These are phyloP conservation scores for Xylaria sp. DNA, from an alignment of 2,329 filamentous ascomycete species.

Conservation along the genomic window DNA sequence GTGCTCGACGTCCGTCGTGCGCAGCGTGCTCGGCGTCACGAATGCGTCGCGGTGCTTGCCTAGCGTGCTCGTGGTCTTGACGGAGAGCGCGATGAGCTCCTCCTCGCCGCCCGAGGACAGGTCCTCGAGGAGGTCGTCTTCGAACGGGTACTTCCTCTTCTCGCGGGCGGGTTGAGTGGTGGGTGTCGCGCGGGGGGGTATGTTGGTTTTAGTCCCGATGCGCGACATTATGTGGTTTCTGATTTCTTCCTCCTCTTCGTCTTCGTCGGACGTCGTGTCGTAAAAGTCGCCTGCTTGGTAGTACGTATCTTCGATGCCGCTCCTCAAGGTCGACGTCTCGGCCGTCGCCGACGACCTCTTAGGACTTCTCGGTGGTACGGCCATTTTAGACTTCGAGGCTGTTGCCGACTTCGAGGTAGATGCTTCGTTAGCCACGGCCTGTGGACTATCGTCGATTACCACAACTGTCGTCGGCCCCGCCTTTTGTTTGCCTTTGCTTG, in stretches of 20 bases:
- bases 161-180: slow-evolving; percentile 18
- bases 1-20: slow-evolving; percentile 17
- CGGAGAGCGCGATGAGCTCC: slow-evolving; percentile 33
- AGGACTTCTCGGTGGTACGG: not conserved
- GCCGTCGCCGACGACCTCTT: not conserved
- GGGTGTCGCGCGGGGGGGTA: slow-evolving; percentile 14
- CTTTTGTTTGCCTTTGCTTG: slow-evolving; percentile 31
- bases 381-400: not conserved
- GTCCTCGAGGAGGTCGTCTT: slow-evolving; percentile 36
- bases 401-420: not conserved
- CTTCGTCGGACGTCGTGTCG: slow-evolving; percentile 24
- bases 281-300: not conserved
- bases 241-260: slow-evolving; percentile 13
- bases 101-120: slow-evolving; percentile 39
- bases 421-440: not conserved
- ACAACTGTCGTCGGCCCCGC: slow-evolving; percentile 26
- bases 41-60: slow-evolving; percentile 3
- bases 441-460: slow-evolving; percentile 21
- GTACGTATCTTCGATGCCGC: not conserved
- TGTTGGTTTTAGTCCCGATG: not conserved
- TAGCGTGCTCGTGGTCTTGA: not conserved
- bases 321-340: slow-evolving; percentile 1
- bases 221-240: not conserved
- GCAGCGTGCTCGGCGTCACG: slow-evolving; percentile 15
- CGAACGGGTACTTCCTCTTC: slow-evolving; percentile 36